A percentile compares a stretch with the other conserved stretches of the same genome.
Conservation (phyloP, 2,329 filamentous ascomycete species). For the Orbilia quercus region DNA sequence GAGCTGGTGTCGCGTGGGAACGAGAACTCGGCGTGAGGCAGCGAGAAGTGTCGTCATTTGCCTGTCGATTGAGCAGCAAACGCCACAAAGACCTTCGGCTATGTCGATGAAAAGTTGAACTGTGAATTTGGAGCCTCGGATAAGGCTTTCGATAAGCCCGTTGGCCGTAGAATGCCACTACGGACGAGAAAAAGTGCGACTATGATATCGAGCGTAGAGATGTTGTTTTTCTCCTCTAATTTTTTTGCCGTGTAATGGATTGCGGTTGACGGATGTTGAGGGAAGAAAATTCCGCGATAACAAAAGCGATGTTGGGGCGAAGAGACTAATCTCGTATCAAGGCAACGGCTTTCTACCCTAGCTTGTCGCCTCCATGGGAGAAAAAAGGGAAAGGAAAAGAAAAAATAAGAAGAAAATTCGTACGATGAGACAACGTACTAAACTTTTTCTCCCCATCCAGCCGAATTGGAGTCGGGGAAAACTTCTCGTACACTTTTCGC, state of each 20-base stretch:
- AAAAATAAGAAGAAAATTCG: too few relatives aligned
- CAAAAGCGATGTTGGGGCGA: slow-evolving; percentile 30
- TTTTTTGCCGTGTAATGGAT: slow-evolving; percentile 2
- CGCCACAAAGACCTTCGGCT: slow-evolving; percentile 24
- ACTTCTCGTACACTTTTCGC: slow-evolving; percentile 53
- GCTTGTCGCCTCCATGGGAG: slow-evolving; percentile 13
- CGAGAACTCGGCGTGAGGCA: slow-evolving; percentile 26
- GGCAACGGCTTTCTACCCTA: slow-evolving; percentile 26
- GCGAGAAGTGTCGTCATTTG: slow-evolving; percentile 52
- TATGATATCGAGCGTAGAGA: slow-evolving; percentile 9
- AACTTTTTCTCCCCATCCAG: slow-evolving; percentile 15
- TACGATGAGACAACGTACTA: slow-evolving; percentile 11
- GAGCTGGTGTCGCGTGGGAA: slow-evolving; percentile 46
- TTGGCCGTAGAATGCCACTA: background rate
- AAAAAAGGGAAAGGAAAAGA: too few relatives aligned
- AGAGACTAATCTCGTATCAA: slow-evolving; percentile 35
- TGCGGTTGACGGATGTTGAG: slow-evolving; percentile 18
- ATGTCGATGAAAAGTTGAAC: background rate
- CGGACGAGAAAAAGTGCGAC: slow-evolving; percentile 1
- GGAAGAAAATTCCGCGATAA: slow-evolving; percentile 40
- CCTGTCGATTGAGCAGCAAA: slow-evolving; percentile 31
- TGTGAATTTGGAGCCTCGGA: background rate
- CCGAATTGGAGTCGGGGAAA: slow-evolving; percentile 21
- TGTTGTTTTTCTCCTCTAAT: slow-evolving; percentile 1
- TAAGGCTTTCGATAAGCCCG: background rate